Conservation (phyloP, 1,139 yeast species). For the Pichia sp. region DNA sequence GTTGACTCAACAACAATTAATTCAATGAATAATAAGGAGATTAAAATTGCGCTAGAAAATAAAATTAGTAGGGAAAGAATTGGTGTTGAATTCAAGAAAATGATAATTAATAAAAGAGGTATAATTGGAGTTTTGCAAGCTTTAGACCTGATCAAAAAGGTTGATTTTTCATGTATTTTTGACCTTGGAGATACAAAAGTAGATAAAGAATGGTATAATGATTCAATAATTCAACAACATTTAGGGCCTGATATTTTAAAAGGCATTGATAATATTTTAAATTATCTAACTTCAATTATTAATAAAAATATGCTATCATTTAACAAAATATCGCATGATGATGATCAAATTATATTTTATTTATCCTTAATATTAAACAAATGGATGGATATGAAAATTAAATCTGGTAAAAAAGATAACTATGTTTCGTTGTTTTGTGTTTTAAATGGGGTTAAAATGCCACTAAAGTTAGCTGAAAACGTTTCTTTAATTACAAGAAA, state of each 20-base stretch:
- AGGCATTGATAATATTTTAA: conserved; percentile 3
- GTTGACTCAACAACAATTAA: conserved; percentile 53
- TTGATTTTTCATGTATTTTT: conserved; percentile 55
- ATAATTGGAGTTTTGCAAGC: conserved; percentile 55
- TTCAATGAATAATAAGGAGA: conserved; percentile 60
- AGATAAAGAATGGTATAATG: conserved; percentile 15
- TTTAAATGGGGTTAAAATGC: conserved; percentile 65
- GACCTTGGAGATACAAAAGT: conserved; percentile 32
- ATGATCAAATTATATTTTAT: conserved; percentile 38
- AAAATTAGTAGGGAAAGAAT: conserved; percentile 90
- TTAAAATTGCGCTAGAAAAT: conserved; percentile 51
- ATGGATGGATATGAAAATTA: conserved; percentile 37
- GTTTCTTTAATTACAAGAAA: conserved; percentile 38
- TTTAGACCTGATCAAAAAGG: conserved; percentile 48
- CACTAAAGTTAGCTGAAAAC: conserved; percentile 49
- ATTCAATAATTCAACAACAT: background rate
- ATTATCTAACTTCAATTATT: background rate
- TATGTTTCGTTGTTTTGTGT: conserved; percentile 32
- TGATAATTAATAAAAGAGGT: conserved; percentile 42
- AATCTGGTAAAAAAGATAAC: conserved; percentile 27
- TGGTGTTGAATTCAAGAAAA: conserved; percentile 79
- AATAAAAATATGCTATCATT: background rate
- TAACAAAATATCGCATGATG: conserved; percentile 13
- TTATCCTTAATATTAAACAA: conserved; percentile 43
- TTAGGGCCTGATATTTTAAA: conserved; percentile 6